A percentile compares a stretch with the other conserved stretches of the same genome.
Conservation (phyloP, 2,329 filamentous ascomycete genomes). For the Pyrenochaeta sp. region DNA sequence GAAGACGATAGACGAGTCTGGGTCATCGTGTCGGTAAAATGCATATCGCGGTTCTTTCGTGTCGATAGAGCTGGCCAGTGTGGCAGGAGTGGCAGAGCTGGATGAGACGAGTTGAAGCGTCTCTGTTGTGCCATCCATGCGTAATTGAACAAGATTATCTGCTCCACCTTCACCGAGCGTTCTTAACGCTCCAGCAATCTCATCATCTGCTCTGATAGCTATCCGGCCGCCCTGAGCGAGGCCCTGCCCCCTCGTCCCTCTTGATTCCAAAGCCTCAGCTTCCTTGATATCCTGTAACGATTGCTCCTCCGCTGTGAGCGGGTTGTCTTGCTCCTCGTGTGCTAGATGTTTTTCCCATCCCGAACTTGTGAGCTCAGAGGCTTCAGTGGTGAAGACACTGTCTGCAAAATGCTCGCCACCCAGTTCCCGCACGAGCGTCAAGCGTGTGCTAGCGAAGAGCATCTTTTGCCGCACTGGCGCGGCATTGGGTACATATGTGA, state of each 20-base stretch:
- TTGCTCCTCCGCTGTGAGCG: conserved; percentile 81
- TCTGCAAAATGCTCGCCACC: conserved; percentile 82
- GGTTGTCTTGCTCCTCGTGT: conserved; percentile 66
- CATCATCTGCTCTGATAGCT: conserved; percentile 65
- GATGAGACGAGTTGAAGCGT: conserved; percentile 71
- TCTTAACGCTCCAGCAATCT: conserved; percentile 70
- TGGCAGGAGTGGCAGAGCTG: conserved; percentile 61
- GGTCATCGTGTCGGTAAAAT: conserved; percentile 75
- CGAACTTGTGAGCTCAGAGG: conserved; percentile 71
- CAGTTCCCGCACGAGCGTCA: conserved; percentile 78
- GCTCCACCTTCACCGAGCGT: conserved; percentile 63
- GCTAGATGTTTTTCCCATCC: conserved; percentile 77
- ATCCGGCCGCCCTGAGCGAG: conserved; percentile 49
- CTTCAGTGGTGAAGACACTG: conserved; percentile 75
- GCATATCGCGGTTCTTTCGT: conserved; percentile 76
- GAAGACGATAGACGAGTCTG: conserved; percentile 71
- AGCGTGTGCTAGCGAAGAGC: conserved; percentile 80
- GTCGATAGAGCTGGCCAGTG: conserved; percentile 70
- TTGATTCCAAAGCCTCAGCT: conserved; percentile 76
- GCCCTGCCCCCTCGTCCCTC: conserved; percentile 67
- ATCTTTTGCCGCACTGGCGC: conserved; percentile 87
- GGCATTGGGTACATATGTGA: conserved; percentile 81
- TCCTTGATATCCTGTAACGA: conserved; percentile 76
- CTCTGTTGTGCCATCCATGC: conserved; percentile 76
- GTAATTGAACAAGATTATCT: conserved; percentile 70